phyloP scores from a whole-genome alignment of 2,329 filamentous ascomycete species.

The Sporothrix brasiliensis region DNA sequence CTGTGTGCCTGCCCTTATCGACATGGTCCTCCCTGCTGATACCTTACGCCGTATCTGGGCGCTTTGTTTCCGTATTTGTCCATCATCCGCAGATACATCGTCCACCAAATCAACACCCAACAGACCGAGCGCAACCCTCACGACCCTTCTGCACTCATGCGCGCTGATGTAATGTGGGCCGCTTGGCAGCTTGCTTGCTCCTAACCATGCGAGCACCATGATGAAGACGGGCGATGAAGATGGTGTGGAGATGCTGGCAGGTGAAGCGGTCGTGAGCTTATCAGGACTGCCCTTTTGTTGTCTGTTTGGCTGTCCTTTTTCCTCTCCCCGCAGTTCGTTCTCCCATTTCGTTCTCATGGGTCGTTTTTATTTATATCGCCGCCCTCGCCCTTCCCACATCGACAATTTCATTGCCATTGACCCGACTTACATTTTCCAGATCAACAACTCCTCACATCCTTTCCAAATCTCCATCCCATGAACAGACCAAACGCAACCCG shows the following conservation, averaged over 20 bases:
- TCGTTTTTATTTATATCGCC: conserved; percentile 16
- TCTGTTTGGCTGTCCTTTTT: neutral
- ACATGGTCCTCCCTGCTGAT: neutral
- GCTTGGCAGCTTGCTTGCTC: no score
- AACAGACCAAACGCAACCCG: neutral
- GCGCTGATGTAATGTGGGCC: conserved; percentile 3
- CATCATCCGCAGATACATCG: no score
- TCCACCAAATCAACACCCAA: neutral
- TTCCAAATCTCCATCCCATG: neutral
- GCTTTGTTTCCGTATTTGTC: neutral
- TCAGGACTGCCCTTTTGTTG: neutral
- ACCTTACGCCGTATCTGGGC: neutral
- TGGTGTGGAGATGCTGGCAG: conserved; percentile 17
- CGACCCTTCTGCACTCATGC: conserved; percentile 4
- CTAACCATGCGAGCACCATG: no score
- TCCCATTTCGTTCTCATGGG: no score
- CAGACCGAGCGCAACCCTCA: neutral
- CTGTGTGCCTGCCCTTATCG: conserved; percentile 2
- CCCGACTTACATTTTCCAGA: neutral
- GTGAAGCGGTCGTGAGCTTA: conserved; percentile 12
- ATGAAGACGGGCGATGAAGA: neutral
- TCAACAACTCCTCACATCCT: neutral
- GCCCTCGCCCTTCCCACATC: neutral
- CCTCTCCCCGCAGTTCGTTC: neutral
- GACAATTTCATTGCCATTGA: no score